Evolutionary conservation across 2,329 filamentous ascomycete species (phyloP), one percentile per base, ranked within the genome.

Genomic region (Helotiales sp.): DNA sequence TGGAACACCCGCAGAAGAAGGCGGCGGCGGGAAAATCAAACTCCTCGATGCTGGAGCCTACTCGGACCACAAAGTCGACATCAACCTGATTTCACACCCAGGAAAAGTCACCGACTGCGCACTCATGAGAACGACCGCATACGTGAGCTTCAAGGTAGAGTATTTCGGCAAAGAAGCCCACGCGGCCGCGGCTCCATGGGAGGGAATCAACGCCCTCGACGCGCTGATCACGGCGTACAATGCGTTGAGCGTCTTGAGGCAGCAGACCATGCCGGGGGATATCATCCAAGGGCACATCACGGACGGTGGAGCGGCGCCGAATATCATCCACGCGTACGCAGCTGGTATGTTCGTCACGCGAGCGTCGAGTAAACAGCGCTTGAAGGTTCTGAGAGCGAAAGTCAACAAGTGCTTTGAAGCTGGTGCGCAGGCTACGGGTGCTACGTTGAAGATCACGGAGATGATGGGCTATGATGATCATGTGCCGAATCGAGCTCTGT

Each of bases 121-220:
- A 0, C 77, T 86, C 4, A 82, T 85, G 65, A 80, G 82, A 1
- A 87, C 85, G 0, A 81, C 83, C 3, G 85, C 85, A 5, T 87
- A 83, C 70, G 73, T 77, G 4, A 77, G 79, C 49, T 80, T 87
- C 69, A 80, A 80, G 22, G 84, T 84, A 0, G 82, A 83, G 17
- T 88, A 86, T 69, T 80, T 81, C 1, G 87, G 87, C 1, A 81
- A 81, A 60, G 83, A 83, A 64, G 85, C 79, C 15, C 80, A 81
- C 65, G 79, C 80, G 15, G 79, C 77, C n/a, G 76, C 74, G 13
- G 73, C 72, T 49, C 80, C 80, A 1, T 80, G 78, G 78, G 72
- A 76, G 10, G 80, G 80, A 1, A 70, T 79, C 54, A 82, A 81
- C 63, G 79, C 80, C 0, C 76, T 80, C 3, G 79, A 81, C 69